These are phyloP conservation scores for Trichoderma guizhouense DNA, from an alignment of 2,329 filamentous ascomycete species.

Conservation along the genomic window DNA sequence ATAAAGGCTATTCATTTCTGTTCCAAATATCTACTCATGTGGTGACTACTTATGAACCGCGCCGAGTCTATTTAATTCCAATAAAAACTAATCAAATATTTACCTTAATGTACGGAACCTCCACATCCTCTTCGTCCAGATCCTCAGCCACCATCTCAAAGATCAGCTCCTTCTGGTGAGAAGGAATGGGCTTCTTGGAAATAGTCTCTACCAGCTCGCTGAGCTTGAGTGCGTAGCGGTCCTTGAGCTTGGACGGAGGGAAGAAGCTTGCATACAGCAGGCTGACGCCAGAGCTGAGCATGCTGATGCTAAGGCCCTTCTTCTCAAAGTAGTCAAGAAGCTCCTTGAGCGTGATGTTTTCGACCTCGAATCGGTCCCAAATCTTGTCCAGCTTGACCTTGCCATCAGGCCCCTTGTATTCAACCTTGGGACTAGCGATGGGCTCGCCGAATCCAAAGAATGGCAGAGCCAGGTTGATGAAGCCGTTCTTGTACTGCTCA, in stretches of 20 bases:
- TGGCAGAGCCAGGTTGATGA: slow-evolving; percentile 90
- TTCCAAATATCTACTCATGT: slow-evolving; percentile 2
- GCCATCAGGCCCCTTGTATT: slow-evolving; percentile 74
- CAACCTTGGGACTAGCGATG: slow-evolving; percentile 88
- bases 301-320: slow-evolving; percentile 77
- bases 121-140: slow-evolving; percentile 83
- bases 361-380: slow-evolving; percentile 94
- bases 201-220: slow-evolving; percentile 84
- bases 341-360: slow-evolving; percentile 79
- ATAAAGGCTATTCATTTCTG: background rate
- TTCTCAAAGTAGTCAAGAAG: slow-evolving; percentile 79
- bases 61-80: slow-evolving; percentile 11
- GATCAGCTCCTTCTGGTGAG: slow-evolving; percentile 91
- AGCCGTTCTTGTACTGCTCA: slow-evolving; percentile 99
- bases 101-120: slow-evolving; percentile 94
- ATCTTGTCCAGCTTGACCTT: slow-evolving; percentile 89
- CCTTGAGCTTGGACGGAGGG: slow-evolving; percentile 72
- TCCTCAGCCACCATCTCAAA: slow-evolving; percentile 96
- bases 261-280: slow-evolving; percentile 94
- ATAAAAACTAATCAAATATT: slow-evolving; percentile 42
- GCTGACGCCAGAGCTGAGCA: slow-evolving; percentile 97
- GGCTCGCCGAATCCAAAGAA: slow-evolving; percentile 99
- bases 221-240: slow-evolving; percentile 77
- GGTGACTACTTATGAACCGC: background rate
- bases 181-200: slow-evolving; percentile 86